Evolutionary conservation across 2,329 filamentous ascomycete species (phyloP).

Genomic region (Paecilomyces sp.): DNA sequence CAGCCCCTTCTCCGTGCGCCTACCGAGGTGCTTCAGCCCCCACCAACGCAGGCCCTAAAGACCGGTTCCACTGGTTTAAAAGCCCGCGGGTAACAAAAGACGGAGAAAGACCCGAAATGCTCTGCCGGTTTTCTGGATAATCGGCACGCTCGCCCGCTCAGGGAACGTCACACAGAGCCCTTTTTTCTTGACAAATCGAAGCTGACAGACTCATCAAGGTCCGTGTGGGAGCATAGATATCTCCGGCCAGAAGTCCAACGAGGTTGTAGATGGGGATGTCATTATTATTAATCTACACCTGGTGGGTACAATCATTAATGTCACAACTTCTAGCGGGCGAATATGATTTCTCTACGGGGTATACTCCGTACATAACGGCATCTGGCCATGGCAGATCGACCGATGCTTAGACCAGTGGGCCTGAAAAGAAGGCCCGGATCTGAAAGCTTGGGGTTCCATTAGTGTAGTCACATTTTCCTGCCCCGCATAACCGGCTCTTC

Average conservation of each 20-base stretch:
- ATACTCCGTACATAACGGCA: background rate
- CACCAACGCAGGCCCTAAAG: background rate
- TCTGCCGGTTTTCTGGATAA: constrained; percentile 2
- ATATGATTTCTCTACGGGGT: background rate
- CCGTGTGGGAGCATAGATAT: background rate
- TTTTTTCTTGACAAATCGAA: background rate
- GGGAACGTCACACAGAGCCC: background rate
- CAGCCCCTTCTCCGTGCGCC: background rate
- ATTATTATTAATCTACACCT: background rate
- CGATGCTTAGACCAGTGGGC: background rate
- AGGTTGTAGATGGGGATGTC: background rate
- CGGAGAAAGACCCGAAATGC: constrained; percentile 1
- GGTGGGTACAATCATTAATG: background rate
- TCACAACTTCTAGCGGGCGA: background rate
- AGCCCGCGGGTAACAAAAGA: background rate
- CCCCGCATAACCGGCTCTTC: background rate
- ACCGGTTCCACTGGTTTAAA: constrained; percentile 5
- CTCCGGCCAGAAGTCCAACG: background rate
- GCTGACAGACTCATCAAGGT: background rate
- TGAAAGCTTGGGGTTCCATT: background rate
- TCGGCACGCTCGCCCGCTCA: background rate
- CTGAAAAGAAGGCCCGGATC: background rate
- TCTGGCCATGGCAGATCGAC: background rate
- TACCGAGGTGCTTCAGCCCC: background rate
- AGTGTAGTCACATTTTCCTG: background rate